Base-by-base conservation (phyloP, 495 filamentous ascomycete species). In the Extremus antarcticus region DNA sequence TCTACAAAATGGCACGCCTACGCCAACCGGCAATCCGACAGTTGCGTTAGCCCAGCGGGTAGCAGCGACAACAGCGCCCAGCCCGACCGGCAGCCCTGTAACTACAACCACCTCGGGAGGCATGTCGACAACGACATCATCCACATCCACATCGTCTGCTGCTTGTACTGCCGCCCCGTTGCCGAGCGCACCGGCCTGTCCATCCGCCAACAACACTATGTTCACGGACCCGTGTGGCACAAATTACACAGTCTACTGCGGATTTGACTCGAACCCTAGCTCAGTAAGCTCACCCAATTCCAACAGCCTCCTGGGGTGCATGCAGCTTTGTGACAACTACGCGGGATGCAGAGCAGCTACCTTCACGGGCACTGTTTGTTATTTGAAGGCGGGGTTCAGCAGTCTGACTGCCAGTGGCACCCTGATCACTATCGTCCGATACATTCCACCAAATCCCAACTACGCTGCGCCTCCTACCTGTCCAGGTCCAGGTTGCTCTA, bases 81-180 rank as follows among this genome's bases (percentile, higher is more conserved):
- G 8, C 15, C 16, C 41, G 3, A 21, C 16, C 15, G 16, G 16
- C 8, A 45, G 41, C 41, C 19, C 41, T 8, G 16, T 21, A 3
- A 21, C 41, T 7, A n/a, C 41, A n/a, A 21, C 8, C 15, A 45
- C 41, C 35, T 9, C 9, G 9, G 9, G 9, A 9, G n/a, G 9
- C n/a, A n/a, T n/a, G 35, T 9, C 9, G 15, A 17, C 41, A 7
- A 21, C n/a, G n/a, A 9, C 41, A 17, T 17, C 16, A 9, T 45
- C 41, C 41, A 45, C 16, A 17, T 7, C 41, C 4, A 21, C 41
- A 7, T 45, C 41, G 16, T 45, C 3, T 77, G 74, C 46, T 17
- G 35, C 41, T 21, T 45, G 41, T n/a, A 32, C 49, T 9, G 10
- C 21, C 2, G 35, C 25, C 22, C 35, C 49, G 2, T 13, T 21